Evolutionary conservation across 2,329 filamentous ascomycete genomes (phyloP).

Genomic region (Diaporthe longicolla): DNA sequence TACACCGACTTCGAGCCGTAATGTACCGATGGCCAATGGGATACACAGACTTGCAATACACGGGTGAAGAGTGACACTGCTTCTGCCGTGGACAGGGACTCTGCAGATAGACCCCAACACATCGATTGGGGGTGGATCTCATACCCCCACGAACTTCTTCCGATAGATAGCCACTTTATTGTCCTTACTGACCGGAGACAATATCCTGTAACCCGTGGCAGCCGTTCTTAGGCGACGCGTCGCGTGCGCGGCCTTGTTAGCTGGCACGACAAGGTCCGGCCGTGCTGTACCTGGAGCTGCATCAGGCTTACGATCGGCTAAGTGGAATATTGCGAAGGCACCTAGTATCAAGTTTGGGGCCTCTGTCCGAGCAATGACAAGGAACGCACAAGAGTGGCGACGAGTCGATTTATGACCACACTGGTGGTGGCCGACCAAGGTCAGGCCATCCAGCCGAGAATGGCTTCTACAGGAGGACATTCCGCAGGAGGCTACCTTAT

Average conservation of each 20-base stretch:
- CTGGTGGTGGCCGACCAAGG: no score
- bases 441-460: neutral
- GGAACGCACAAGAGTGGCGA: neutral
- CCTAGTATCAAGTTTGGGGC: neutral
- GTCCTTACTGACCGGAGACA: neutral
- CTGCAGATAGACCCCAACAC: neutral
- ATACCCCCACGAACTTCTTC: neutral
- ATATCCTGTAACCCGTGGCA: neutral
- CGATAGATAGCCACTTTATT: neutral
- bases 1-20: slow-evolving; percentile 1
- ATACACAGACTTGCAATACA: neutral
- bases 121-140: neutral
- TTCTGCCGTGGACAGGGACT: slow-evolving; percentile 11
- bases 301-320: neutral
- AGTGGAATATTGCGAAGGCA: neutral
- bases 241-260: neutral
- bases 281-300: neutral
- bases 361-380: neutral
- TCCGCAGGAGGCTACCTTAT: no score
- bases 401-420: neutral
- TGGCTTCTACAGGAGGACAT: neutral
- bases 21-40: neutral
- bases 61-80: slow-evolving; percentile 12
- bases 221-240: neutral
- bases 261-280: neutral